Conservation (phyloP, 371 early-diverging fungal species). For the Mortierella polycephala region DNA sequence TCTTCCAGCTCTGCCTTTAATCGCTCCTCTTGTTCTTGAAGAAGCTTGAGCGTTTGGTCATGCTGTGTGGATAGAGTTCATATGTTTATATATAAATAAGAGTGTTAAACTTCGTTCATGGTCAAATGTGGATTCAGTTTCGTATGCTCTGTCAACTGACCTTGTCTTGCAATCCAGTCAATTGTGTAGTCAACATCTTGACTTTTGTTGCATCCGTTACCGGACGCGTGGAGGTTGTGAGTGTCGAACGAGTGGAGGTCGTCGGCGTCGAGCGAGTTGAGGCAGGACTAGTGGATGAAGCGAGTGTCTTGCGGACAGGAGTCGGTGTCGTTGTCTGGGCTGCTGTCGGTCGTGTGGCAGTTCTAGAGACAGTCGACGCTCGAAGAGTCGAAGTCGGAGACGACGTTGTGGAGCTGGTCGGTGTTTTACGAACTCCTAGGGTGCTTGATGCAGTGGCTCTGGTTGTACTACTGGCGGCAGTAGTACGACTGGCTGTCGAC, state of each 20-base stretch:
- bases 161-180: constrained; percentile 51
- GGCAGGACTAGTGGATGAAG: constrained; percentile 11
- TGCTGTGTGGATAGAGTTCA: constrained; percentile 25
- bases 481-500: constrained; percentile 10
- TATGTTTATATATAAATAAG: not conserved
- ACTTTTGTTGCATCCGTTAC: constrained; percentile 44
- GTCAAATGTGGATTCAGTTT: no score
- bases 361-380: constrained; percentile 9
- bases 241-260: constrained; percentile 3
- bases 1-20: constrained; percentile 47
- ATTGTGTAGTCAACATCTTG: constrained; percentile 43
- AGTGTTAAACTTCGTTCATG: not conserved
- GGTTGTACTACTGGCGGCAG: constrained; percentile 1
- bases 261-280: not conserved
- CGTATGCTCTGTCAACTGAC: constrained; percentile 3
- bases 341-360: constrained; percentile 17
- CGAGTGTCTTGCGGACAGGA: constrained; percentile 21
- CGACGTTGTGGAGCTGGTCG: constrained; percentile 12
- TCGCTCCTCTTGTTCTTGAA: constrained; percentile 54
- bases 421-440: constrained; percentile 17
- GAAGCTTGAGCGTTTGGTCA: constrained; percentile 47
- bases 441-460: constrained; percentile 7
- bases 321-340: constrained; percentile 19
- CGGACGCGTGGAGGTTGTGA: constrained; percentile 18
- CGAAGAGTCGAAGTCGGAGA: constrained; percentile 31